Conservation (phyloP, 2,329 filamentous ascomycete genomes). For the Aaosphaeria pasadenensis region DNA sequence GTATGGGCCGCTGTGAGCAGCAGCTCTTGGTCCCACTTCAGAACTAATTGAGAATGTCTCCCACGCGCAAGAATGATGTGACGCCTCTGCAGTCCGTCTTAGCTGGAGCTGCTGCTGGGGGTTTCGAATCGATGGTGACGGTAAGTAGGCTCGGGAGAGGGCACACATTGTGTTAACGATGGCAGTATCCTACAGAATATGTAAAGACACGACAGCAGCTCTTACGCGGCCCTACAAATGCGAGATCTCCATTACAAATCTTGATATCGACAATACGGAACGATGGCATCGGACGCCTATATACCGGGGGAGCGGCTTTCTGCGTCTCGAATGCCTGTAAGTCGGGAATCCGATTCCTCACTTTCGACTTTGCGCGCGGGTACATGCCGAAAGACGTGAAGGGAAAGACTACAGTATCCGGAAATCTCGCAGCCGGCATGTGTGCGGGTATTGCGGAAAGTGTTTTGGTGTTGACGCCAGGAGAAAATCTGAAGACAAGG, state of each 20-base stretch:
- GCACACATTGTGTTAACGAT: background rate
- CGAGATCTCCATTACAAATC: conserved; percentile 1
- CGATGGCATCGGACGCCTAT: conserved; percentile 2
- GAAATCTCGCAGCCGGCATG: conserved; percentile 5
- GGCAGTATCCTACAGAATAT: conserved; percentile 8
- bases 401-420: conserved; percentile 2
- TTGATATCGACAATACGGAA: conserved; percentile 2
- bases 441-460: conserved; percentile 7
- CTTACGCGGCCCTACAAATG: background rate
- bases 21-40: too few relatives aligned
- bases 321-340: conserved; percentile 8
- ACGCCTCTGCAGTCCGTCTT: conserved; percentile 4
- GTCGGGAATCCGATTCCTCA: conserved; percentile 7
- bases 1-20: too few relatives aligned
- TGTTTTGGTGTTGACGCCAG: conserved; percentile 4
- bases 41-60: background rate
- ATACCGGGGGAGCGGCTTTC: conserved; percentile 4
- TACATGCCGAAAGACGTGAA: conserved; percentile 2
- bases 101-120: conserved; percentile 5
- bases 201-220: conserved; percentile 9
- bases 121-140: conserved; percentile 3
- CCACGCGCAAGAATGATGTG: background rate
- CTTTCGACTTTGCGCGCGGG: conserved; percentile 3
- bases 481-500: conserved; percentile 7
- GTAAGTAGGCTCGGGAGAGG: background rate